These are phyloP conservation scores for Camelina sativa DNA, from an alignment of 345 rosid species.

Conservation along the genomic window DNA sequence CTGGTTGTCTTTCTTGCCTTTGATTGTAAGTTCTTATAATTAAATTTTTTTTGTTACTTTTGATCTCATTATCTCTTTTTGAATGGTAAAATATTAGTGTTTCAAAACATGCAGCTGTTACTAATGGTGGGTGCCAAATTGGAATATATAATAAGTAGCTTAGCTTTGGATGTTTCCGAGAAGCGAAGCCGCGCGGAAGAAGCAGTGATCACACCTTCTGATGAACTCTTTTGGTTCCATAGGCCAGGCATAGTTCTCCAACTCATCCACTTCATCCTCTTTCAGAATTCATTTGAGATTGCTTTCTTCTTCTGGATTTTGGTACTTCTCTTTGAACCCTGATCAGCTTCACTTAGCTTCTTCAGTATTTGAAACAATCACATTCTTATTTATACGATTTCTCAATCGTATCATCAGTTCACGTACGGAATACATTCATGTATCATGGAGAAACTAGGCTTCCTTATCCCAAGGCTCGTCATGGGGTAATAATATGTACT, in stretches of 20 bases:
- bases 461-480: conserved; percentile 69
- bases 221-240: conserved; percentile 76
- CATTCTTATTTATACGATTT: neutral
- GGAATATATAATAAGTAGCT: conserved; percentile 62
- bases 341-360: neutral
- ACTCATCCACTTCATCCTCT: conserved; percentile 82
- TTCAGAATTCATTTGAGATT: conserved; percentile 83
- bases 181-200: conserved; percentile 38
- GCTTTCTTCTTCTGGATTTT: conserved; percentile 90
- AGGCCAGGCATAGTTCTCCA: conserved; percentile 55
- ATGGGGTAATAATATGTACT: conserved; percentile 64
- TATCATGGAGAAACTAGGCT: conserved; percentile 73
- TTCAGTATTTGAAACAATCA: neutral
- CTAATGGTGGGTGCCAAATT: conserved; percentile 84
- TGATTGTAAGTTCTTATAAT: conserved; percentile 59
- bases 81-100: neutral
- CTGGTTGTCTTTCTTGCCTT: conserved; percentile 86
- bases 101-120: conserved; percentile 55
- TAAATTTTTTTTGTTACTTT: neutral
- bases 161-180: conserved; percentile 56
- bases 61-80: neutral
- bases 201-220: conserved; percentile 68
- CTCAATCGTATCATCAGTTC: conserved; percentile 34
- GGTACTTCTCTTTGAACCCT: conserved; percentile 48
- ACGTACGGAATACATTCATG: conserved; percentile 88